Evolutionary conservation across 2,329 filamentous ascomycete species (phyloP).

Genomic region (Orbilia javanica): DNA sequence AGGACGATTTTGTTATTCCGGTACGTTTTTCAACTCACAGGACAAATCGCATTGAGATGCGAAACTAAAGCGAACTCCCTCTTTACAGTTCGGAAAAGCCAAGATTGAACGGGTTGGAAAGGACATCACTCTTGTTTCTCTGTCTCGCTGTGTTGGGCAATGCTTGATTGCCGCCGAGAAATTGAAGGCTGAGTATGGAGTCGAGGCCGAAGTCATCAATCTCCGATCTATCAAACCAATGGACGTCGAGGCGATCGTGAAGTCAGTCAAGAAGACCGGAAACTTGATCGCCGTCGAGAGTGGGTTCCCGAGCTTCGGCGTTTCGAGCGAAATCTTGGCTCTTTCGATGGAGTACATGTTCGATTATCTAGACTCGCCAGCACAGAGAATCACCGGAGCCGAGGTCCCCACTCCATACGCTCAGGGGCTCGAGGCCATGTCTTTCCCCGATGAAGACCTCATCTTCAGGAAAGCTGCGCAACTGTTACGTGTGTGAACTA

Average conservation of each 20-base stretch:
- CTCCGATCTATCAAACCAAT: conserved; percentile 96
- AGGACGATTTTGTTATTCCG: conserved; percentile 94
- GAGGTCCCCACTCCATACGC: conserved; percentile 92
- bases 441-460: conserved; percentile 88
- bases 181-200: conserved; percentile 95
- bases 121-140: conserved; percentile 93
- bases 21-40: conserved; percentile 63
- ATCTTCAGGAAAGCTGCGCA: conserved; percentile 91
- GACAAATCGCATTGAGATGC: neutral
- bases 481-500: conserved; percentile 78
- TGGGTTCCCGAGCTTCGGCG: conserved; percentile 94
- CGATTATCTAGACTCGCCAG: conserved; percentile 95
- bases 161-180: conserved; percentile 87
- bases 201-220: conserved; percentile 97
- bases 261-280: conserved; percentile 98
- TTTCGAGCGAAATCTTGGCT: conserved; percentile 91
- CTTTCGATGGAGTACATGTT: conserved; percentile 97
- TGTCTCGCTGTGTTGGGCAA: conserved; percentile 96
- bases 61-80: neutral
- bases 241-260: conserved; percentile 93
- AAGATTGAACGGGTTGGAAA: conserved; percentile 98
- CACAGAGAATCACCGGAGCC: conserved; percentile 92
- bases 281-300: conserved; percentile 92
- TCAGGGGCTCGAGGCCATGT: conserved; percentile 90
- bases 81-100: conserved; percentile 88